Evolutionary conservation across 2,329 filamentous ascomycete species (phyloP).

Genomic region (Colletotrichum salicis): DNA sequence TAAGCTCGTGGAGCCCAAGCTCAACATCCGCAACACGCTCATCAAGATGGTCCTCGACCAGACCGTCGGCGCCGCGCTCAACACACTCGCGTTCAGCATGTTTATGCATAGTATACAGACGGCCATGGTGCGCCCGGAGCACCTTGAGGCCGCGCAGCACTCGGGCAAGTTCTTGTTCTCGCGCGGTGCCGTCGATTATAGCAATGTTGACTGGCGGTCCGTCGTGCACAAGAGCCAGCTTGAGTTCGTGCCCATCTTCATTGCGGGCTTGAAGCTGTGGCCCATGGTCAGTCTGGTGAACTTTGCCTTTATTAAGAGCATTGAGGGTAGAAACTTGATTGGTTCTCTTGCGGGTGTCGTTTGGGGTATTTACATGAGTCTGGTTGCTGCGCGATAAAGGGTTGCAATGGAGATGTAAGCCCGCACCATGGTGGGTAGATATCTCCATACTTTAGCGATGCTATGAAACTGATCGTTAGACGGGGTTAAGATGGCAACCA

Average conservation of each 20-base stretch:
- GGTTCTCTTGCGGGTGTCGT: conserved; percentile 77
- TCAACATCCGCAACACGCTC: conserved; percentile 72
- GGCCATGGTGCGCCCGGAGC: conserved; percentile 53
- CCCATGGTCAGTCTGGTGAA: conserved; percentile 76
- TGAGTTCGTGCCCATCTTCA: conserved; percentile 73
- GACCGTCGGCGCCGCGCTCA: conserved; percentile 71
- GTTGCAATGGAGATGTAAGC: background rate
- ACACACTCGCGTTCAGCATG: conserved; percentile 72
- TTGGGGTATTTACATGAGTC: conserved; percentile 81
- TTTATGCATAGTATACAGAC: conserved; percentile 67
- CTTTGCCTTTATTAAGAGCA: conserved; percentile 75
- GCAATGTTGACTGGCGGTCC: conserved; percentile 54
- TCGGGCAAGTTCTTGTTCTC: conserved; percentile 44
- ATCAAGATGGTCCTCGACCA: conserved; percentile 78
- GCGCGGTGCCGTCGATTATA: conserved; percentile 55
- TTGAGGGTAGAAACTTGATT: conserved; percentile 76
- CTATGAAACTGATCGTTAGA: background rate
- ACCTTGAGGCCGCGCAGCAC: conserved; percentile 48
- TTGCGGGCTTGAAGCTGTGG: conserved; percentile 77
- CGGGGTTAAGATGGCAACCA: background rate
- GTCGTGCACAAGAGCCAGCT: conserved; percentile 56
- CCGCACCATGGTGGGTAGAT: background rate
- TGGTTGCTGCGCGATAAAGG: conserved; percentile 57
- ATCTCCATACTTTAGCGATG: background rate
- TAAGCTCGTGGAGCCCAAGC: conserved; percentile 58